Conservation (phyloP, 2,329 filamentous ascomycete species). For the Incumbomyces delicatus region DNA sequence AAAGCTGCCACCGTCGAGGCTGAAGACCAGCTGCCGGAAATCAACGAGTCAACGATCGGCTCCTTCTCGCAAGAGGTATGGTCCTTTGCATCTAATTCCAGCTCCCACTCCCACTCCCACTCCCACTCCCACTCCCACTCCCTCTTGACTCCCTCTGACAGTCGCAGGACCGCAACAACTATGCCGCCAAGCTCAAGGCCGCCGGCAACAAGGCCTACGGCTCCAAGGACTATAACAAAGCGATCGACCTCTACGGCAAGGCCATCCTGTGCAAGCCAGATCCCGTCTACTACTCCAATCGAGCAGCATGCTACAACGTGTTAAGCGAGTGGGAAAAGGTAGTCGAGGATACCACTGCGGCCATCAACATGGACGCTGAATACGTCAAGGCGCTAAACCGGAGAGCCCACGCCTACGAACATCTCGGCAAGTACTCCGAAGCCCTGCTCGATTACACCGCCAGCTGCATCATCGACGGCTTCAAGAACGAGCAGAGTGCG, state of each 20-base stretch:
- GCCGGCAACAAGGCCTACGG: conserved; percentile 95
- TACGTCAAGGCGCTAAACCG: conserved; percentile 98
- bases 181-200: conserved; percentile 84
- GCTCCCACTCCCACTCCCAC: too few relatives aligned
- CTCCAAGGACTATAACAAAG: conserved; percentile 82
- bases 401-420: conserved; percentile 91
- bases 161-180: conserved; percentile 65
- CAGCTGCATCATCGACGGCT: conserved; percentile 97
- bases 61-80: conserved; percentile 38
- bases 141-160: neutral
- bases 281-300: conserved; percentile 97
- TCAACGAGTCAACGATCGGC: conserved; percentile 40
- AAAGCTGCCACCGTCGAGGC: conserved; percentile 27
- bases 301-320: conserved; percentile 93
- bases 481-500: conserved; percentile 82
- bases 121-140: too few relatives aligned
- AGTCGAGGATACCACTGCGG: conserved; percentile 91
- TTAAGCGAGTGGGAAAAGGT: conserved; percentile 90
- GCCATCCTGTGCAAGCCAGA: conserved; percentile 96
- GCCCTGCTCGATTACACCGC: conserved; percentile 95
- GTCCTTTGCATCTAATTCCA: neutral
- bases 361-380: conserved; percentile 83
- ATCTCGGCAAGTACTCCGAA: conserved; percentile 82
- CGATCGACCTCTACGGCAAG: conserved; percentile 90
- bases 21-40: conserved; percentile 59